Conservation (phyloP, 495 filamentous ascomycete species). For the Podospora anserina region DNA sequence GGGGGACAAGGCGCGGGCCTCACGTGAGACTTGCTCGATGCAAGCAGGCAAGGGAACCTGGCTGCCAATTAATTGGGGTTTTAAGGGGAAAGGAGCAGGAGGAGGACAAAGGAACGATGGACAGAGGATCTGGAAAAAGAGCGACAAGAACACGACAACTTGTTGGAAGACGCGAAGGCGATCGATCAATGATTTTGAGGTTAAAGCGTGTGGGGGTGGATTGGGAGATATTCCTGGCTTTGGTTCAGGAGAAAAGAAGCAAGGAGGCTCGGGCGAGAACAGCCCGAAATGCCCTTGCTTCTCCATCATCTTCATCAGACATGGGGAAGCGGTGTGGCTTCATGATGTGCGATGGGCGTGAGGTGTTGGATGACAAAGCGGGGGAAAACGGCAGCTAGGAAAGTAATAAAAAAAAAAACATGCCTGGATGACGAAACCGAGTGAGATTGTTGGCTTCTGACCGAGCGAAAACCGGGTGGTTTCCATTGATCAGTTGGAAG, state of each 20-base stretch:
- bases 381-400: not conserved
- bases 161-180: too few relatives aligned
- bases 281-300: not conserved
- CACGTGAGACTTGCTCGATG: slow-evolving; percentile 3
- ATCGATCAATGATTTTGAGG: not conserved
- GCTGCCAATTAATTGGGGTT: not conserved
- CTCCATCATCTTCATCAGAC: not conserved
- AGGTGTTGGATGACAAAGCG: not conserved
- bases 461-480: not conserved
- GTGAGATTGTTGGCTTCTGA: not conserved
- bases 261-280: not conserved
- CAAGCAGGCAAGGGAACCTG: not conserved
- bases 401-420: not conserved
- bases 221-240: too few relatives aligned
- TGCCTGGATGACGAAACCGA: not conserved
- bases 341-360: not conserved
- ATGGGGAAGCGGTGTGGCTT: not conserved
- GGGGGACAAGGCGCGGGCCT: not conserved
- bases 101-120: not conserved
- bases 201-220: not conserved
- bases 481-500: not conserved
- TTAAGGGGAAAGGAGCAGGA: not conserved
- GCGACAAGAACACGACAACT: not conserved
- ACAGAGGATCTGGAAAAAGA: not conserved
- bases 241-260: not conserved